Conservation (phyloP, 257 asterid species). For the Fraxinus americana region DNA sequence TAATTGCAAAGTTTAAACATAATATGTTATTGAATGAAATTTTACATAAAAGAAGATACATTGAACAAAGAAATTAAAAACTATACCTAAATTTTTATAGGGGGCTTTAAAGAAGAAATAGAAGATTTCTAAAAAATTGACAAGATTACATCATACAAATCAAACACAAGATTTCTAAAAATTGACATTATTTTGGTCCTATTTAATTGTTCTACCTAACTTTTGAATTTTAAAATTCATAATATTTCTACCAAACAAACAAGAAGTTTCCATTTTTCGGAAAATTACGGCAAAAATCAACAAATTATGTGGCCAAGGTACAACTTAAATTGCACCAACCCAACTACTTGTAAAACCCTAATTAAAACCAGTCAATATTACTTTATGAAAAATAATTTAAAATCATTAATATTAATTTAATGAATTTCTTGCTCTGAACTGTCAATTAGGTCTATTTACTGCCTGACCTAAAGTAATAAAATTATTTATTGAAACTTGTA, state of each 20-base stretch:
- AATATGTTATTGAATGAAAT: too few species aligned
- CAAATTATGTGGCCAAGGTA: neutral
- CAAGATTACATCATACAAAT: neutral
- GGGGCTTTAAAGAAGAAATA: too few species aligned
- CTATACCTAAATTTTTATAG: too few species aligned
- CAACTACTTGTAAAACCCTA: neutral
- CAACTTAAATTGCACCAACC: neutral
- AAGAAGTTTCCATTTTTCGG: neutral
- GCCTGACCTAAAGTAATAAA: neutral
- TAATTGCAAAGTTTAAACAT: too few species aligned
- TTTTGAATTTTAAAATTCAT: neutral
- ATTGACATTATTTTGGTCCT: neutral
- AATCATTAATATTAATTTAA: neutral
- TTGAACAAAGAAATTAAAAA: too few species aligned
- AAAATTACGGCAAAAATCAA: neutral
- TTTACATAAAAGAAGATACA: too few species aligned
- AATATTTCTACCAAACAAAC: neutral
- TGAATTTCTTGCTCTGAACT: slow-evolving; percentile 10
- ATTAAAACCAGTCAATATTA: neutral
- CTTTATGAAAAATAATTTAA: neutral
- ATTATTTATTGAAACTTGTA: neutral
- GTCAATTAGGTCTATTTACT: slow-evolving; percentile 13
- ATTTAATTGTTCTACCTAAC: neutral
- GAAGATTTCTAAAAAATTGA: too few species aligned
- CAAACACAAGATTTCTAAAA: neutral